Conservation (phyloP, 2,329 filamentous ascomycete species). For the Kalmusia sp. region DNA sequence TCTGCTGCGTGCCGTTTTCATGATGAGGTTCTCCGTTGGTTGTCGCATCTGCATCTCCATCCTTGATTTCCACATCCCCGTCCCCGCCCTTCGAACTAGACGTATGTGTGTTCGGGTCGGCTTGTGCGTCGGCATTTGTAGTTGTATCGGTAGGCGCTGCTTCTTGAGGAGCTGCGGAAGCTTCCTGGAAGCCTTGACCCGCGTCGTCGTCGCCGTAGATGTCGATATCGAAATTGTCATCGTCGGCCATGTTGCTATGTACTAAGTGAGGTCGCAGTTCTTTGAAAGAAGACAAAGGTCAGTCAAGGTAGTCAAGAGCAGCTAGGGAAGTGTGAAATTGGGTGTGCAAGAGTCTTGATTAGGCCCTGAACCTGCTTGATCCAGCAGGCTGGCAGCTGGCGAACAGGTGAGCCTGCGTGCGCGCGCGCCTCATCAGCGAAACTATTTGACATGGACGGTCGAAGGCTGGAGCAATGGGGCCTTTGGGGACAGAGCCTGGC, state of each 20-base stretch:
- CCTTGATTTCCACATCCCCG: constrained; percentile 18
- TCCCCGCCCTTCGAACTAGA: too few relatives aligned
- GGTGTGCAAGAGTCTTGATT: constrained; percentile 40
- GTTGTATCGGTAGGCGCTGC: too few relatives aligned
- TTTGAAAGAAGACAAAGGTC: constrained; percentile 19
- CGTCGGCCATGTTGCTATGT: constrained; percentile 58
- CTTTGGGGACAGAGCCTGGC: constrained; percentile 17
- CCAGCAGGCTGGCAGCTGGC: constrained; percentile 41
- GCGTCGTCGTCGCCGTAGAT: constrained; percentile 70
- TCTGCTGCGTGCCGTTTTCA: constrained; percentile 49
- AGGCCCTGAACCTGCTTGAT: constrained; percentile 50
- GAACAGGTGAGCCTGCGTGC: constrained; percentile 47
- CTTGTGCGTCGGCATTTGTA: constrained; percentile 42
- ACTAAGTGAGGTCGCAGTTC: constrained; percentile 26
- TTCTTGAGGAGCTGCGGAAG: constrained; percentile 28
- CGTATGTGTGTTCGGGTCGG: constrained; percentile 20
- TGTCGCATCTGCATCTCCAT: constrained; percentile 21
- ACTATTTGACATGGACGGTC: constrained; percentile 29
- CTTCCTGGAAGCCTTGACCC: constrained; percentile 38
- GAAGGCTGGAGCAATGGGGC: constrained; percentile 19
- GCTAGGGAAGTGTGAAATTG: constrained; percentile 19
- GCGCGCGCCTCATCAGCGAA: constrained; percentile 44
- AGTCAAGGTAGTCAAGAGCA: constrained; percentile 16
- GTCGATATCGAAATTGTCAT: constrained; percentile 75
- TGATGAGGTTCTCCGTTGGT: constrained; percentile 29